These are phyloP conservation scores for Albatrellus ellisii DNA, from an alignment of 768 basidiomycete species.

Conservation along the genomic window DNA sequence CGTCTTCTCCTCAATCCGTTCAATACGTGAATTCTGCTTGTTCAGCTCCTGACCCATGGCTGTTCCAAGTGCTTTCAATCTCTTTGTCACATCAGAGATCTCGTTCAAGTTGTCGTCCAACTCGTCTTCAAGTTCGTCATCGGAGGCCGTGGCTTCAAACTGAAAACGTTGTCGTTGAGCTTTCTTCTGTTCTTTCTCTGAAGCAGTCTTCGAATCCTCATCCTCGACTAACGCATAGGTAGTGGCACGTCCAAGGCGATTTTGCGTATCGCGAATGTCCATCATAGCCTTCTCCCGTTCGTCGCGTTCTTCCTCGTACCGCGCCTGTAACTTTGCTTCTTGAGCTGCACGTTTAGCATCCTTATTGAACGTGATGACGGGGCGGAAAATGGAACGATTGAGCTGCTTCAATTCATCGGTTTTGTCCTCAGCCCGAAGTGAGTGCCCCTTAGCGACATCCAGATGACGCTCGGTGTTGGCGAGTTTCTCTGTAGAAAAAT, in stretches of 20 bases:
- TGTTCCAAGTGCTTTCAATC: constrained; percentile 63
- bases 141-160: constrained; percentile 81
- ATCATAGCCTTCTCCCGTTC: constrained; percentile 78
- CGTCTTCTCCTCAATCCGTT: constrained; percentile 67
- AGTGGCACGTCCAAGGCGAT: constrained; percentile 65
- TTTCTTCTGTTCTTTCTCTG: constrained; percentile 41
- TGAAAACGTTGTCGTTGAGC: constrained; percentile 77
- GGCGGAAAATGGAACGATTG: constrained; percentile 90
- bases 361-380: constrained; percentile 88
- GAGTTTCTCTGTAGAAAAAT: constrained; percentile 49
- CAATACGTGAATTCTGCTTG: constrained; percentile 71
- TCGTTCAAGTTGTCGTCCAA: constrained; percentile 86
- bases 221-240: constrained; percentile 38
- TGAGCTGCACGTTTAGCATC: constrained; percentile 79
- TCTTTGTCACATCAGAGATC: constrained; percentile 62
- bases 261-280: constrained; percentile 80
- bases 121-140: constrained; percentile 93
- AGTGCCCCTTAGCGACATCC: constrained; percentile 83
- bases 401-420: constrained; percentile 90
- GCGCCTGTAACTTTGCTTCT: constrained; percentile 70
- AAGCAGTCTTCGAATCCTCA: constrained; percentile 34
- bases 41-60: constrained; percentile 86
- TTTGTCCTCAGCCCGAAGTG: constrained; percentile 80
- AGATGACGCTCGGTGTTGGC: constrained; percentile 93
- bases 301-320: constrained; percentile 76